Percentiles rank a stretch among this genome's conserved stretches.
Evolutionary conservation across 1,284 basidiomycete genomes (phyloP).

Genomic region (Testicularia cyperi): DNA sequence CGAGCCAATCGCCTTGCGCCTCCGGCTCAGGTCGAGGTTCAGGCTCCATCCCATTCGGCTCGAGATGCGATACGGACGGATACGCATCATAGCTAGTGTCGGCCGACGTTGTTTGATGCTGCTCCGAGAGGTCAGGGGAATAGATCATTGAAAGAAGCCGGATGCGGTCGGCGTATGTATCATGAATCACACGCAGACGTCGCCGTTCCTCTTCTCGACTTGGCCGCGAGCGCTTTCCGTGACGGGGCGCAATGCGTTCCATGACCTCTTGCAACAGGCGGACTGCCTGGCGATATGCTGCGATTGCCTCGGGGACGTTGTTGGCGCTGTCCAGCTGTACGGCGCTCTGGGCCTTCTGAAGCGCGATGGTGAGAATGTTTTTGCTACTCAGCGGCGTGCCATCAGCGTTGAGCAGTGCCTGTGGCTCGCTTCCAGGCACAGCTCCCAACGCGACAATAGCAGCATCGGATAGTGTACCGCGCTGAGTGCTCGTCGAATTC

Average conservation of each 20-base stretch:
- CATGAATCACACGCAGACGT: slow-evolving; percentile 60
- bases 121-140: slow-evolving; percentile 18
- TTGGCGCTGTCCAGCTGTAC: slow-evolving; percentile 61
- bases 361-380: slow-evolving; percentile 61
- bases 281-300: slow-evolving; percentile 60
- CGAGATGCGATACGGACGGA: too few relatives aligned
- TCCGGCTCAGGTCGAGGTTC: too few relatives aligned
- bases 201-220: slow-evolving; percentile 59
- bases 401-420: slow-evolving; percentile 34
- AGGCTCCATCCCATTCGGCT: too few relatives aligned
- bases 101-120: slow-evolving; percentile 6
- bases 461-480: slow-evolving; percentile 34
- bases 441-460: slow-evolving; percentile 41
- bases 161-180: slow-evolving; percentile 61
- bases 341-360: slow-evolving; percentile 61
- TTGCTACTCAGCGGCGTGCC: slow-evolving; percentile 55
- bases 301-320: slow-evolving; percentile 60
- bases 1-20: slow-evolving; percentile 16
- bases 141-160: slow-evolving; percentile 57
- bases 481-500: slow-evolving; percentile 5
- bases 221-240: slow-evolving; percentile 38
- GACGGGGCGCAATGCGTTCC: slow-evolving; percentile 58
- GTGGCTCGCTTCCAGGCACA: slow-evolving; percentile 25
- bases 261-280: slow-evolving; percentile 61
- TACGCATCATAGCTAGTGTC: too few relatives aligned